Base-by-base conservation (phyloP, 257 asterid genomes). In the Solanum ossicruentum region DNA sequence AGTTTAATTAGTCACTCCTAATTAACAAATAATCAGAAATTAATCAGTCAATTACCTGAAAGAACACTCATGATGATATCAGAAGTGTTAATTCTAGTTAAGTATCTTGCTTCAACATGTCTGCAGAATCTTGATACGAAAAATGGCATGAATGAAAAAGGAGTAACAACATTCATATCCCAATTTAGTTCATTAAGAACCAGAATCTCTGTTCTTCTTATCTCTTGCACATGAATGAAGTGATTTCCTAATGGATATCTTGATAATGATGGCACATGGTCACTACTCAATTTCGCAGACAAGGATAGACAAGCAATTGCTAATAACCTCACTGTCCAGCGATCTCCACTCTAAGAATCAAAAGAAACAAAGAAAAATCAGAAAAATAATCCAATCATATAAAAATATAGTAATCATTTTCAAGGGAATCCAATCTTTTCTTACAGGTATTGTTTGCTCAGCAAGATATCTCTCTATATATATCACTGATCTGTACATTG, bases 271-370 rank as follows among this genome's bases (percentile, higher is more conserved):
- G 93, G 93, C 72, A 87, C 17, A 45, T 13, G 26, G 2, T 3
- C 91, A 0, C 91, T 97, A 43, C 90, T 94, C 94, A 90, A 86
- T 80, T 93, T 95, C 15, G 96, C 94, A 7, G 98, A 95, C 66
- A 95, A 47, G 11, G 95, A 91, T 12, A 95, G 81, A 72, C 98
- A 94, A 2, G 92, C 92, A 58, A 93, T 70, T 57, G 93, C 88
- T 21, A 92, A 36, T 72, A 95, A 61, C 12, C 84, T 83, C 51
- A 92, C 26, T 13, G 91, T 91, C 97, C 94, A 89, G 11, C 43
- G 26, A 28, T 89, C 51, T 7, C 85, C 91, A 11, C 5, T 84
- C 94, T 93, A 18, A 36, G 39, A 16, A 10, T 28, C 16, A 4
- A 20, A 3, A 0, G 66, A 5, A n/a, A 23, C 0, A 28, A 63